Conservation (phyloP, 495 filamentous ascomycete species). For the Aspergillus campestris region DNA sequence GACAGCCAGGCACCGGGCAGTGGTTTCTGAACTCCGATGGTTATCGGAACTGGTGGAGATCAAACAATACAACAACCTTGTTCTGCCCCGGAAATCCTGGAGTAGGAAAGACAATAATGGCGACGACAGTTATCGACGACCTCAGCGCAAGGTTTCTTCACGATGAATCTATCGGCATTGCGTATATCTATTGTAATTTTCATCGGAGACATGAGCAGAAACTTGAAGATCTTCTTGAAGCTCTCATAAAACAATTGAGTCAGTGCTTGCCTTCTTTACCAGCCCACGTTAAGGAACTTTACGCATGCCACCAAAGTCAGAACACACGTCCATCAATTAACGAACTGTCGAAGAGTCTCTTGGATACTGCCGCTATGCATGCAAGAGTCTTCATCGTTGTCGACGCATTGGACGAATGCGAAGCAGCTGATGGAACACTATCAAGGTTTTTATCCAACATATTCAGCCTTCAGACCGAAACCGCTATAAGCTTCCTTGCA, state of each 20-base stretch:
- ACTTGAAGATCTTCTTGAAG: conserved; percentile 5
- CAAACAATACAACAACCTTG: conserved; percentile 18
- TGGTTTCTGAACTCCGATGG: conserved; percentile 34
- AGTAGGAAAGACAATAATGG: conserved; percentile 32
- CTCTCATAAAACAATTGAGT: conserved; percentile 18
- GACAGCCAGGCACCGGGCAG: conserved; percentile 29
- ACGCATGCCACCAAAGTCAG: conserved; percentile 6
- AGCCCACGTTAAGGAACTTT: conserved; percentile 14
- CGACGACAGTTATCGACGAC: conserved; percentile 27
- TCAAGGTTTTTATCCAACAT: conserved; percentile 10
- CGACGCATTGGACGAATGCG: conserved; percentile 34
- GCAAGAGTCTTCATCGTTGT: conserved; percentile 29
- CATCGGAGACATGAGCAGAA: conserved; percentile 10
- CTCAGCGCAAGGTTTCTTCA: conserved; percentile 8
- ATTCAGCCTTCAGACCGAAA: conserved; percentile 2
- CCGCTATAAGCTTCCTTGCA: conserved; percentile 8
- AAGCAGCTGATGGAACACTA: conserved; percentile 5
- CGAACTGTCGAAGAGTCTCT: conserved; percentile 21
- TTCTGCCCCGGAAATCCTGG: conserved; percentile 40
- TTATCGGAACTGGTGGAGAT: conserved; percentile 26
- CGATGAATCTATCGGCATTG: conserved; percentile 16
- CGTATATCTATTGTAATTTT: conserved; percentile 31
- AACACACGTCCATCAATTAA: conserved; percentile 20
- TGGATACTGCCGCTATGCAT: conserved; percentile 12
- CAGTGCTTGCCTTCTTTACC: conserved; percentile 9